Evolutionary conservation across 164 flowering plant genomes (phyloP).

Genomic region (Nymphaea colorata): DNA sequence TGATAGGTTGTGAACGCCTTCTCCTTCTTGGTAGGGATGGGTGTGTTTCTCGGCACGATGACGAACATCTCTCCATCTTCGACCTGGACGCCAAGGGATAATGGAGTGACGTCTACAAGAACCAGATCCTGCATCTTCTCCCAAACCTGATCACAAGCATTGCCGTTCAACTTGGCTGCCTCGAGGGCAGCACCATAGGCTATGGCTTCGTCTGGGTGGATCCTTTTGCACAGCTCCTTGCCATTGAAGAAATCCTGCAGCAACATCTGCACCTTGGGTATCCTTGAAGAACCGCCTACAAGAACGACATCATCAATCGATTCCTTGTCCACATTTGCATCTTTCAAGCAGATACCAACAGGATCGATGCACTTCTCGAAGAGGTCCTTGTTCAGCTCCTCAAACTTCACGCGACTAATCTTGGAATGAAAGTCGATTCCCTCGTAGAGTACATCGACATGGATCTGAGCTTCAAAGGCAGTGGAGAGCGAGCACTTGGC

Average conservation of each 20-base stretch:
- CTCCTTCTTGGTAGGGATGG: too few species aligned
- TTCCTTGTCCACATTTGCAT: not conserved
- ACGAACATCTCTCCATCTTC: constrained; percentile 14
- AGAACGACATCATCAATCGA: not conserved
- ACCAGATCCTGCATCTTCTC: constrained; percentile 18
- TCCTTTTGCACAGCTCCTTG: not conserved
- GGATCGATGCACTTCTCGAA: not conserved
- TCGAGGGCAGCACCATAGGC: constrained; percentile 4
- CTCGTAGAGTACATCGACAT: not conserved
- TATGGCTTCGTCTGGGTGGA: not conserved
- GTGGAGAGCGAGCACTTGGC: constrained; percentile 29
- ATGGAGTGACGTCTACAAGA: constrained; percentile 19
- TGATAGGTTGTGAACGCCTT: too few species aligned
- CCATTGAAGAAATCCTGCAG: not conserved
- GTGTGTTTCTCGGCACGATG: too few species aligned
- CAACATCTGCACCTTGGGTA: not conserved
- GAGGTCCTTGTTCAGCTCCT: not conserved
- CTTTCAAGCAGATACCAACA: not conserved
- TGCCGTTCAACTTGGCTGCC: constrained; percentile 16
- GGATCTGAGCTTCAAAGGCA: constrained; percentile 21
- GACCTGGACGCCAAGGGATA: constrained; percentile 20
- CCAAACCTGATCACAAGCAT: not conserved
- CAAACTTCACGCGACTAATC: not conserved
- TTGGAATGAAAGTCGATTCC: not conserved
- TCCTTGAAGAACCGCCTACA: not conserved